Evolutionary conservation across 1,284 basidiomycete species (phyloP).

Genomic region (Serendipita sp.): DNA sequence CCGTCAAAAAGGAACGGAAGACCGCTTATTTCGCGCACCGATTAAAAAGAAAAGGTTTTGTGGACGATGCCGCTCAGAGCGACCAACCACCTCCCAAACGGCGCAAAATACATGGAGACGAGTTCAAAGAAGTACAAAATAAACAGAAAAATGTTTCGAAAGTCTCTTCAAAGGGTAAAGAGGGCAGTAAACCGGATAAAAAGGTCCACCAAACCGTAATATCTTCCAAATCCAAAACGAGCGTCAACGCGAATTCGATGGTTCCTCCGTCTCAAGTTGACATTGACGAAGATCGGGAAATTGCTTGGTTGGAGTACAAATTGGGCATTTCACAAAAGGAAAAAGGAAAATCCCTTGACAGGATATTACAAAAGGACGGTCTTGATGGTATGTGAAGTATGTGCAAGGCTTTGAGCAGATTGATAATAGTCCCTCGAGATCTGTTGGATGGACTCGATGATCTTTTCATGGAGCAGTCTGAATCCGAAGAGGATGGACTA

Average conservation of each 20-base stretch:
- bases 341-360: slow-evolving; percentile 24
- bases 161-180: slow-evolving; percentile 14
- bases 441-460: slow-evolving; percentile 29
- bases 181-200: slow-evolving; percentile 20
- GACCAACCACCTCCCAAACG: slow-evolving; percentile 17
- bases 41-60: slow-evolving; percentile 20
- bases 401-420: neutral
- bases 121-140: slow-evolving; percentile 7
- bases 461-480: slow-evolving; percentile 24
- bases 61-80: slow-evolving; percentile 23
- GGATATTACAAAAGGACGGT: slow-evolving; percentile 27
- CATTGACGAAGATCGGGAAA: slow-evolving; percentile 61
- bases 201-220: slow-evolving; percentile 18
- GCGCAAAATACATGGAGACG: neutral
- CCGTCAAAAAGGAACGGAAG: slow-evolving; percentile 43
- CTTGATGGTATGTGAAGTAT: slow-evolving; percentile 40
- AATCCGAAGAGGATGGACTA: slow-evolving; percentile 12
- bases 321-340: slow-evolving; percentile 36
- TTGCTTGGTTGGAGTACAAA: slow-evolving; percentile 60
- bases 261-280: slow-evolving; percentile 28
- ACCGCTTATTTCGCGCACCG: slow-evolving; percentile 32
- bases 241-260: slow-evolving; percentile 15
- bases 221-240: slow-evolving; percentile 15
- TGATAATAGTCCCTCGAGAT: slow-evolving; percentile 12
- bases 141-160: slow-evolving; percentile 9